Evolutionary conservation across 1,284 basidiomycete genomes (phyloP).

Genomic region (Ustilago cynodontis): DNA sequence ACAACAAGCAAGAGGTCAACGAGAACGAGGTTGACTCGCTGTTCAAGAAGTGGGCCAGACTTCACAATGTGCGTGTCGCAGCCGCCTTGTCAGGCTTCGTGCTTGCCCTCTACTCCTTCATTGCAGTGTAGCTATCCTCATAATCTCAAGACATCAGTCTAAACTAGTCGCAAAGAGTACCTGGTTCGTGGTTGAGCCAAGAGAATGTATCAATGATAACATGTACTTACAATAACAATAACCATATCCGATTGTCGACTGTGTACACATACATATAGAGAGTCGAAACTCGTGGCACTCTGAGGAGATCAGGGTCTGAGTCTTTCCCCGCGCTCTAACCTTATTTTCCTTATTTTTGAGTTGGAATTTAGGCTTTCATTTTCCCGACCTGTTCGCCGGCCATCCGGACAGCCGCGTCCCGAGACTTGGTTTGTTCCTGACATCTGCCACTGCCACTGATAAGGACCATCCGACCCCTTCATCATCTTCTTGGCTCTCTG

Average conservation of each 20-base stretch:
- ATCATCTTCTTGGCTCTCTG: neutral
- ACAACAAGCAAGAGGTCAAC: constrained; percentile 28
- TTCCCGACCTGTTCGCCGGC: neutral
- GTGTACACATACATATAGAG: too few relatives aligned
- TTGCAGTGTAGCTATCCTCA: constrained; percentile 8
- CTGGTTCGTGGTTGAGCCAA: too few relatives aligned
- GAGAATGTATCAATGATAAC: too few relatives aligned
- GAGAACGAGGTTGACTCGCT: constrained; percentile 20
- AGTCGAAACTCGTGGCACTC: too few relatives aligned
- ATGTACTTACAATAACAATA: too few relatives aligned
- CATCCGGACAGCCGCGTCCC: constrained; percentile 15
- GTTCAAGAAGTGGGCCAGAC: constrained; percentile 26
- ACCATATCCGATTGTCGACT: neutral
- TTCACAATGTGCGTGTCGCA: constrained; percentile 42
- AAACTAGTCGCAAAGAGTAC: too few relatives aligned
- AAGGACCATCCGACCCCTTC: neutral
- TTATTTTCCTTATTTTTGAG: neutral
- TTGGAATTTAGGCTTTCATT: too few relatives aligned
- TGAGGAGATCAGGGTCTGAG: neutral
- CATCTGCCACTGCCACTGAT: constrained; percentile 11
- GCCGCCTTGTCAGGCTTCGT: constrained; percentile 27
- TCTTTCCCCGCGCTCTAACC: neutral
- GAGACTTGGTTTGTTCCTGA: neutral
- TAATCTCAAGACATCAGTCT: too few relatives aligned
- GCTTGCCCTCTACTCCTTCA: constrained; percentile 30